Base-by-base conservation (phyloP, 441 rosid species). In the Populus tomentosa region DNA sequence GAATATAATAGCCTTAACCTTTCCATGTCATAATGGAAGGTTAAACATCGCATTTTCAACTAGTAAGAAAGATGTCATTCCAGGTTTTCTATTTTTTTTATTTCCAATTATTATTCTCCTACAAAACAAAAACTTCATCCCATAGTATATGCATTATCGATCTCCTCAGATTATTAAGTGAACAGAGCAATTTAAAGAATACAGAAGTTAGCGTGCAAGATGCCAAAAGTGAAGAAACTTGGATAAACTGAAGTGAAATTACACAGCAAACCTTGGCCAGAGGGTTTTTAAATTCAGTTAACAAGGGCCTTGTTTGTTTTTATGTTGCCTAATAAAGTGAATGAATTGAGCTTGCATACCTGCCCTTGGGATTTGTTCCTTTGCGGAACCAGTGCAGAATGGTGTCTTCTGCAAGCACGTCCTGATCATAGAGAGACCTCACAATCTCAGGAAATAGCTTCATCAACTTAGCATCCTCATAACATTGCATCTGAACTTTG, bases 381-480 rank as follows among this genome's bases (percentile, higher is more conserved):
- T 89, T 96, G 56, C 89, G 90, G 86, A 86, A 92, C 99, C 99
- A 96, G 82, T 85, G 82, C 79, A 91, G 92, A 84, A 96, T 87
- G 75, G 98, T 96, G 85, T 94, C 97, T 82, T 96, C 99, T 2
- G 92, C 98, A 56, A 96, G 99, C 33, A 96, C 97, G 80, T 96
- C 98, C 61, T 91, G 90, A 7, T 94, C 97, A 76, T 96, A 96
- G 59, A 96, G 94, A 59, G 94, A 85, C 79, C 94, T 90, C 76
- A 92, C 93, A 67, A 92, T 90, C 82, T 96, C 98, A 7, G 98
- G 99, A 74, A 94, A 96, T 67, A 94, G 87, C 84, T 94, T 95
- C 99, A 94, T 92, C 82, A 96, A 89, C 86, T 96, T 96, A 21
- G 97, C 90, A 84, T 95, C 99, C 85, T 94, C 99, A 18, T 96